Conservation (phyloP, 1,284 basidiomycete species). For the Ceratobasidium sp. region DNA sequence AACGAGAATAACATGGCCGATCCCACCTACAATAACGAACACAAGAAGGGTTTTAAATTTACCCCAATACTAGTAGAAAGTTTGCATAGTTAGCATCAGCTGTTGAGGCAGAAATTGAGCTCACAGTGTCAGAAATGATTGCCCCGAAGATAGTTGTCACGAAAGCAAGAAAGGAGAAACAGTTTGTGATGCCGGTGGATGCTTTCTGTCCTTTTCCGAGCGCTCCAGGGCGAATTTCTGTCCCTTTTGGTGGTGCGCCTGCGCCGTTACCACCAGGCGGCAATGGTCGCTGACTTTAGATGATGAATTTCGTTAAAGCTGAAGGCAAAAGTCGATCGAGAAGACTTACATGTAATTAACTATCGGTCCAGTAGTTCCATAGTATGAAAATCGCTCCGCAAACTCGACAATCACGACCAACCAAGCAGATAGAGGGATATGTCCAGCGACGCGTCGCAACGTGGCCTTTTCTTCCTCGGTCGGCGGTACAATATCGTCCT, state of each 20-base stretch:
- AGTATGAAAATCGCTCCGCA: slow-evolving; percentile 55
- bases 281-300: slow-evolving; percentile 46
- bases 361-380: slow-evolving; percentile 51
- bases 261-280: slow-evolving; percentile 52
- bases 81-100: not conserved
- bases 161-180: not conserved
- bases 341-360: slow-evolving; percentile 51
- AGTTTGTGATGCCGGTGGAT: slow-evolving; percentile 49
- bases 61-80: slow-evolving; percentile 7
- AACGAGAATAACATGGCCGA: slow-evolving; percentile 32
- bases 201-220: slow-evolving; percentile 51
- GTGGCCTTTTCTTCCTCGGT: slow-evolving; percentile 34
- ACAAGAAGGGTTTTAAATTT: slow-evolving; percentile 13
- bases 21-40: not conserved
- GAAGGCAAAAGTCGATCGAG: no score
- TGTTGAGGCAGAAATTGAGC: not conserved
- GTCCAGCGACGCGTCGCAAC: slow-evolving; percentile 32
- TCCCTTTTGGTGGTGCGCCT: slow-evolving; percentile 50
- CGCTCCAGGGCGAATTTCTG: slow-evolving; percentile 50
- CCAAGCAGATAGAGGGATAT: slow-evolving; percentile 46
- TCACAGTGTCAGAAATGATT: slow-evolving; percentile 18
- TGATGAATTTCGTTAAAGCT: no score
- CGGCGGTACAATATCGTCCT: slow-evolving; percentile 6
- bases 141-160: slow-evolving; percentile 23
- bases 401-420: slow-evolving; percentile 49